Percentiles rank a stretch among this genome's conserved stretches.
phyloP scores from a whole-genome alignment of 83 land plant species.

The Thuja plicata region DNA sequence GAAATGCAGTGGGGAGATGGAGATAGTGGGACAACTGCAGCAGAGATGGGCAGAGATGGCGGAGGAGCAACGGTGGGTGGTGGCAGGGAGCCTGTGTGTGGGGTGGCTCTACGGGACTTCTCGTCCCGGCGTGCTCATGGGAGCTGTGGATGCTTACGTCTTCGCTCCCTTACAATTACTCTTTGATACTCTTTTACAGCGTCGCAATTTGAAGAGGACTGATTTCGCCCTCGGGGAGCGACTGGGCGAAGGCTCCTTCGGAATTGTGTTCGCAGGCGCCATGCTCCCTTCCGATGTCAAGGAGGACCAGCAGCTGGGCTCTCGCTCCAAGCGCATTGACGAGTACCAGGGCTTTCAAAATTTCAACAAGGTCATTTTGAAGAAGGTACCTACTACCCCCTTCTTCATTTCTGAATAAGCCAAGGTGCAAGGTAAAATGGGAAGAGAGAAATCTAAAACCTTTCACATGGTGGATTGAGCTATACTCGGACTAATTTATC shows the following conservation, averaged over 20 bases:
- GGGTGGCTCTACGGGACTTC: slow-evolving; percentile 83
- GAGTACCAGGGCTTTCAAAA: slow-evolving; percentile 53
- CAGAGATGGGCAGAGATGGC: background rate
- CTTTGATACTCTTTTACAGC: slow-evolving; percentile 54
- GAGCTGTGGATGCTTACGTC: slow-evolving; percentile 90
- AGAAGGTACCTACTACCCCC: slow-evolving; percentile 51
- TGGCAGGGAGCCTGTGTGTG: background rate
- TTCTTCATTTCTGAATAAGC: background rate
- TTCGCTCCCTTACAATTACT: slow-evolving; percentile 85
- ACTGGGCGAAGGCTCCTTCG: slow-evolving; percentile 98
- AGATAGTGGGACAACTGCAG: background rate
- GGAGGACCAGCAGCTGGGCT: slow-evolving; percentile 14
- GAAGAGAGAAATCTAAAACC: too few relatives aligned
- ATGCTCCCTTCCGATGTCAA: slow-evolving; percentile 76
- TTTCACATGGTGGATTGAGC: background rate
- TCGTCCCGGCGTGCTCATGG: slow-evolving; percentile 85
- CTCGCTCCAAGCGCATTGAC: slow-evolving; percentile 39
- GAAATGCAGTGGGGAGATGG: background rate
- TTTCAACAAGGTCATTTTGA: slow-evolving; percentile 82
- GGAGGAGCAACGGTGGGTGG: background rate
- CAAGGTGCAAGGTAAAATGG: background rate
- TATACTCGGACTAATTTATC: background rate
- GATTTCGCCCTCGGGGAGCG: slow-evolving; percentile 76
- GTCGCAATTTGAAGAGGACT: slow-evolving; percentile 71
- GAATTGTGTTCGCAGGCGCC: slow-evolving; percentile 84